These are phyloP conservation scores for Rutstroemia sp. DNA, from an alignment of 2,329 filamentous ascomycete genomes.

Conservation along the genomic window DNA sequence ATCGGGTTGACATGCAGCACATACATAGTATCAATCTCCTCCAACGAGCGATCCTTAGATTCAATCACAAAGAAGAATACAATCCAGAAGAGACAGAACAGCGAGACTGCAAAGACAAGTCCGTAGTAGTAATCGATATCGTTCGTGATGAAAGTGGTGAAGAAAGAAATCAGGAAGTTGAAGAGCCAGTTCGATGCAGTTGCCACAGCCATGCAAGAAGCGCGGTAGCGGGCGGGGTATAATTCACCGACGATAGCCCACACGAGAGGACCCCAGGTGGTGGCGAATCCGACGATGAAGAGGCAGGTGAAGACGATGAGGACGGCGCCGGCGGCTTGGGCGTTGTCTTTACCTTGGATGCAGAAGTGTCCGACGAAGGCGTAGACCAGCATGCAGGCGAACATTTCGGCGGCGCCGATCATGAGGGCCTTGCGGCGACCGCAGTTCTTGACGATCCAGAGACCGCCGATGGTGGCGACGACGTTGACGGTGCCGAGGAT, in stretches of 20 bases:
- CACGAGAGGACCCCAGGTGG: slow-evolving; percentile 63
- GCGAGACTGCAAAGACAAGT: slow-evolving; percentile 67
- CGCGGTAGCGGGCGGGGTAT: slow-evolving; percentile 56
- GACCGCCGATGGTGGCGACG: slow-evolving; percentile 54
- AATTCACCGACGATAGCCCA: slow-evolving; percentile 61
- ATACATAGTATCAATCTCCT: slow-evolving; percentile 79
- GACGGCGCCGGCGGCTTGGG: slow-evolving; percentile 44
- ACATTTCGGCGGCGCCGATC: slow-evolving; percentile 54
- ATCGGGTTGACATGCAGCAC: slow-evolving; percentile 40
- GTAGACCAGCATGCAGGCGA: slow-evolving; percentile 51
- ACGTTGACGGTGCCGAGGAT: slow-evolving; percentile 63
- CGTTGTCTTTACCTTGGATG: slow-evolving; percentile 35
- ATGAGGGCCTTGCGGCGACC: slow-evolving; percentile 59
- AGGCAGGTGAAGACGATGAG: slow-evolving; percentile 64
- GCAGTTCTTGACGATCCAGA: slow-evolving; percentile 58
- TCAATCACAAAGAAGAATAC: slow-evolving; percentile 77
- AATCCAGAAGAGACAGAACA: slow-evolving; percentile 53
- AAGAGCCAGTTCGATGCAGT: slow-evolving; percentile 60
- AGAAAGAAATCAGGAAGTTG: slow-evolving; percentile 67
- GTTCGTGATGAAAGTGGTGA: slow-evolving; percentile 69
- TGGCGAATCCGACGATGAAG: slow-evolving; percentile 57
- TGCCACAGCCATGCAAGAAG: slow-evolving; percentile 51
- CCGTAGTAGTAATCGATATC: slow-evolving; percentile 59
- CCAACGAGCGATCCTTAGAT: slow-evolving; percentile 63
- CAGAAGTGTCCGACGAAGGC: slow-evolving; percentile 43